phyloP scores from a whole-genome alignment of 75 land plant species.

The Sequoia sempervirens region DNA sequence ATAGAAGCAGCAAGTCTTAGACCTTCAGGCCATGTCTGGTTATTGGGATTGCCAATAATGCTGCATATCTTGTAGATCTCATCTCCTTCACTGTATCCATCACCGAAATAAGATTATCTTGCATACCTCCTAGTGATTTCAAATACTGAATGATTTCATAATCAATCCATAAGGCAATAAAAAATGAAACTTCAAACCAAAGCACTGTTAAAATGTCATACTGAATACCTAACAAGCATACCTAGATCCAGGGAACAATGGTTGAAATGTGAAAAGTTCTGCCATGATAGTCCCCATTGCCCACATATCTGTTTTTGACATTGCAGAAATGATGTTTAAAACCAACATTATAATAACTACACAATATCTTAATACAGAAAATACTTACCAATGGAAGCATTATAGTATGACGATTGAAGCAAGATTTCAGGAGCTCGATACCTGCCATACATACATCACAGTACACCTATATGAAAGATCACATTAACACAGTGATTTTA shows the following conservation, averaged over 20 bases:
- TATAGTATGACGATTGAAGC: slow-evolving; percentile 22
- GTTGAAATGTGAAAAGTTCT: slow-evolving; percentile 32
- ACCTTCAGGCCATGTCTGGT: slow-evolving; percentile 43
- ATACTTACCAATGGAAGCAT: slow-evolving; percentile 22
- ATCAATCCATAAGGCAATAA: not conserved
- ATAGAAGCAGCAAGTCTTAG: slow-evolving; percentile 35
- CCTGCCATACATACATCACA: slow-evolving; percentile 14
- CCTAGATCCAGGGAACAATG: slow-evolving; percentile 45
- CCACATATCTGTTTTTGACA: slow-evolving; percentile 30
- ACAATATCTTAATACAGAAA: not conserved
- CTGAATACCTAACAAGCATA: slow-evolving; percentile 5
- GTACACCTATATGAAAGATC: not conserved
- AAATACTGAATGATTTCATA: not conserved
- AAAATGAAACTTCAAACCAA: not conserved
- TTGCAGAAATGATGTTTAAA: not conserved
- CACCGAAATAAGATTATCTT: slow-evolving; percentile 6
- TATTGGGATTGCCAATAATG: slow-evolving; percentile 42
- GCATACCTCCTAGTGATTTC: not conserved
- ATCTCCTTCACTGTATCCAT: slow-evolving; percentile 42
- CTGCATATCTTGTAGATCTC: slow-evolving; percentile 47
- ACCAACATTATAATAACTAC: slow-evolving; percentile 2
- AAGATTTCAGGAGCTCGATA: slow-evolving; percentile 47
- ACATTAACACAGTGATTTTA: not conserved
- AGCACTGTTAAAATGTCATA: not conserved
- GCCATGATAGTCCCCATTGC: slow-evolving; percentile 55